Conservation (phyloP, 2,329 filamentous ascomycete species). For the Venturia pyrina region DNA sequence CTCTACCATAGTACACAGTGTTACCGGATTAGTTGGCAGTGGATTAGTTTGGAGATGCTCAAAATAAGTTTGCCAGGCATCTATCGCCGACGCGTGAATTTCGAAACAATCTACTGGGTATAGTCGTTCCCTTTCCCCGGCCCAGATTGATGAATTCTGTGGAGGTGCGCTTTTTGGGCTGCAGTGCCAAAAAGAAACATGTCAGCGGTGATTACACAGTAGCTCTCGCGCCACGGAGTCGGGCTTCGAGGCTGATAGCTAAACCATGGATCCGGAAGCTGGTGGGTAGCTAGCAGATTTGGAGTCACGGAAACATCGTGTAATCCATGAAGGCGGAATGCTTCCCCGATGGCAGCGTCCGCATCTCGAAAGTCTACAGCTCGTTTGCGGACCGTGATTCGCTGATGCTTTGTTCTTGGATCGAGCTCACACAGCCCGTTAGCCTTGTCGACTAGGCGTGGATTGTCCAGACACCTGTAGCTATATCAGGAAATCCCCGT, state of each 20-base stretch:
- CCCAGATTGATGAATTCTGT: background rate
- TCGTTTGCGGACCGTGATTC: background rate
- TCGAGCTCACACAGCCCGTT: background rate
- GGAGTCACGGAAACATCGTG: background rate
- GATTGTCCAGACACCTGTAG: background rate
- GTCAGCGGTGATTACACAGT: background rate
- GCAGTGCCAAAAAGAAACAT: background rate
- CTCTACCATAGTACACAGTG: too few relatives aligned
- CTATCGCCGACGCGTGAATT: background rate
- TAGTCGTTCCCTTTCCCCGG: background rate
- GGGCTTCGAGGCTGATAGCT: constrained; percentile 2
- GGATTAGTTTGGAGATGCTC: background rate
- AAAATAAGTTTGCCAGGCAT: background rate
- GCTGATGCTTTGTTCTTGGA: background rate
- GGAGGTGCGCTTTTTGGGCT: background rate
- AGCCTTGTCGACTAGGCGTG: background rate
- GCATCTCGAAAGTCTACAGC: background rate
- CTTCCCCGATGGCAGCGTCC: constrained; percentile 7
- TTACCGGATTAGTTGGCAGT: background rate
- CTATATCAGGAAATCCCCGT: constrained; percentile 5
- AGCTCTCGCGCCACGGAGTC: constrained; percentile 3
- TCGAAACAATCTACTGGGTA: background rate
- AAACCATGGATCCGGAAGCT: constrained; percentile 7
- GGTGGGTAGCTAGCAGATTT: constrained; percentile 1
- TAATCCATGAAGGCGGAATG: constrained; percentile 5